phyloP scores from a whole-genome alignment of 176 grass and related monocot genomes.

The Aegilops bicornis region DNA sequence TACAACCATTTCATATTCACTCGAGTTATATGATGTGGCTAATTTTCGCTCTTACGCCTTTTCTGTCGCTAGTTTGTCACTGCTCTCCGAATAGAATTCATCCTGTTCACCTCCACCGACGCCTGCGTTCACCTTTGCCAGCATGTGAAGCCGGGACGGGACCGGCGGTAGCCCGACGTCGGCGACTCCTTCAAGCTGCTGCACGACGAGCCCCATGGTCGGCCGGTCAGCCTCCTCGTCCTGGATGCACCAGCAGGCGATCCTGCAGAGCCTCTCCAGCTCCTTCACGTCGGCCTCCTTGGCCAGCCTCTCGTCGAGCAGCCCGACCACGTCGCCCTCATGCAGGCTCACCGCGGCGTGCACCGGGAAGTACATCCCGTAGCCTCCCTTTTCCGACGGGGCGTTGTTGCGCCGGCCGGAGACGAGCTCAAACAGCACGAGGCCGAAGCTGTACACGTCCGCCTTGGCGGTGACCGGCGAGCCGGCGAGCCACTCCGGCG shows the following conservation, averaged over 20 bases:
- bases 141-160: conserved; percentile 39
- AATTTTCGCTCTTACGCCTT: background rate
- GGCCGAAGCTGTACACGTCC: conserved; percentile 57
- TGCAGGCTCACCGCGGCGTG: conserved; percentile 35
- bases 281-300: conserved; percentile 37
- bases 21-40: background rate
- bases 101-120: background rate
- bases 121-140: conserved; percentile 23
- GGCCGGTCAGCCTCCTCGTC: conserved; percentile 44
- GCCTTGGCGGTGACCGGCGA: conserved; percentile 49
- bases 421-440: conserved; percentile 51
- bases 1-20: background rate
- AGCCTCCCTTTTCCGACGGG: background rate
- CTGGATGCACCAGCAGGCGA: conserved; percentile 57
- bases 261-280: conserved; percentile 44
- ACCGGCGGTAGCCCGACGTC: conserved; percentile 37
- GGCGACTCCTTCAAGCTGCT: conserved; percentile 51
- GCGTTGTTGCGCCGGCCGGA: conserved; percentile 50
- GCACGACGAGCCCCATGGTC: conserved; percentile 54
- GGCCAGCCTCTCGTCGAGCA: conserved; percentile 49
- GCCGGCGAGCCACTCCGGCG: conserved; percentile 55
- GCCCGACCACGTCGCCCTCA: conserved; percentile 35
- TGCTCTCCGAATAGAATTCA: background rate
- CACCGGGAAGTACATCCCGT: conserved; percentile 44
- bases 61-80: background rate